A percentile compares a stretch with the other conserved stretches of the same genome.
phyloP scores from a whole-genome alignment of 1,284 basidiomycete genomes.

The Austroboletus olivaceoglutinosus region DNA sequence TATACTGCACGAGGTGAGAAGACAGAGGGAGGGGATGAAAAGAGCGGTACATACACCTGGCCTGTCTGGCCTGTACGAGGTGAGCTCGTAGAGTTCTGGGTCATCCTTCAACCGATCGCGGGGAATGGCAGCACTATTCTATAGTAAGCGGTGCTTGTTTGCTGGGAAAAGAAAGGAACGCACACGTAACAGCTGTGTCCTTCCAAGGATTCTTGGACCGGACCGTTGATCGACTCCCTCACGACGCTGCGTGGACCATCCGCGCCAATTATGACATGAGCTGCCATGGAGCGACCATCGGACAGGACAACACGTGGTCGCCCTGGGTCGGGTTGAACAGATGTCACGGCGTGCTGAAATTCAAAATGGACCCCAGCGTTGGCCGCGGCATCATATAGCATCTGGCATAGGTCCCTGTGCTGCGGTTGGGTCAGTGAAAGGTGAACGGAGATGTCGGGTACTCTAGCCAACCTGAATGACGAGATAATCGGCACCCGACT shows the following conservation, averaged over 20 bases:
- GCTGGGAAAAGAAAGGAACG: conserved; percentile 8
- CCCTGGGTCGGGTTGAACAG: conserved; percentile 28
- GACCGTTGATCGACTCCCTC: conserved; percentile 23
- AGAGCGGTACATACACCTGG: conserved; percentile 20
- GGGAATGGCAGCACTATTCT: conserved; percentile 39
- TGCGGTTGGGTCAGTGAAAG: conserved; percentile 23
- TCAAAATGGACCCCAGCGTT: conserved; percentile 42
- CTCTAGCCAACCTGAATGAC: conserved; percentile 43
- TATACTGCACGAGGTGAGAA: conserved; percentile 17
- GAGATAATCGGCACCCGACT: conserved; percentile 53
- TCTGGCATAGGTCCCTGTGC: conserved; percentile 46
- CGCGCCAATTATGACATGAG: conserved; percentile 43
- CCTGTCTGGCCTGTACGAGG: conserved; percentile 17
- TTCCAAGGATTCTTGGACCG: conserved; percentile 21
- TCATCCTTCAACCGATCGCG: conserved; percentile 39
- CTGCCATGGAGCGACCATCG: conserved; percentile 36
- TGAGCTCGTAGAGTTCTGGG: conserved; percentile 35
- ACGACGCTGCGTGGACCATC: conserved; percentile 39
- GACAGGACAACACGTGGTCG: conserved; percentile 31
- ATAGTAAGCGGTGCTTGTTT: conserved; percentile 1
- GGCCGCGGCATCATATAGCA: conserved; percentile 43
- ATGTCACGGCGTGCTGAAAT: conserved; percentile 39
- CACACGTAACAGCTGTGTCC: conserved; percentile 33
- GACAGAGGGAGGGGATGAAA: not conserved
- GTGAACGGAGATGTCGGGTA: not conserved